Evolutionary conservation across 768 basidiomycete genomes (phyloP), one percentile per base, ranked within the genome.

Genomic region (Leccinum subtestaceum): DNA sequence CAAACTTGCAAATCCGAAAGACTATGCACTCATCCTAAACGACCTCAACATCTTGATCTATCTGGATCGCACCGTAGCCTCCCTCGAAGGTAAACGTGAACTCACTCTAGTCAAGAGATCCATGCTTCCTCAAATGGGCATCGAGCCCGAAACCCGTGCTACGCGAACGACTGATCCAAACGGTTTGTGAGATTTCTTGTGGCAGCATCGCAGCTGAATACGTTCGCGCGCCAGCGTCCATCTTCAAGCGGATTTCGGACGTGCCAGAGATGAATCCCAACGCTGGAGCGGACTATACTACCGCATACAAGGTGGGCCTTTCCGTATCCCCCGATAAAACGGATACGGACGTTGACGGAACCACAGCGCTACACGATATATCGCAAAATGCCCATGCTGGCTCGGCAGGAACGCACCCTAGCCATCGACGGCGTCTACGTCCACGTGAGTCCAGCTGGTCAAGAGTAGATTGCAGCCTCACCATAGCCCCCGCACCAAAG

Each of bases 361-460:
- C 56, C 52, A 17, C 72, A 95, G 92, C 90, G 91, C 82, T 99
- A 87, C 66, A 89, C 85, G 0, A 91, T 99, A 17, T 92, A 91
- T 70, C 88, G 96, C 51, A 98, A 96, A 75, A 85, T 96, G 73
- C 94, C 95, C 2, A 96, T 95, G 89, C 77, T 93, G 25, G 87
- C 98, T 50, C 84, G 93, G 21, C 94, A 95, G 65, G 93, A 96
- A 70, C 86, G 95, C 5, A 86, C 87, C 2, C 81, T 99, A 2
- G 95, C 96, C 13, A 92, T 98, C 61, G 97, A 99, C 72, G 95
- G 95, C 4, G 91, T 87, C 63, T 98, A 98, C 66, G 86, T 97
- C 36, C 92, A 95, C 70, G 92, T 93, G 59, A 60, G 83, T 71
- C 21, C 34, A 47, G 8, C 25, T 15, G 19, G 4, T 56, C 54